These are phyloP conservation scores for Microdochium bolleyi DNA, from an alignment of 2,329 filamentous ascomycete genomes.

Conservation along the genomic window DNA sequence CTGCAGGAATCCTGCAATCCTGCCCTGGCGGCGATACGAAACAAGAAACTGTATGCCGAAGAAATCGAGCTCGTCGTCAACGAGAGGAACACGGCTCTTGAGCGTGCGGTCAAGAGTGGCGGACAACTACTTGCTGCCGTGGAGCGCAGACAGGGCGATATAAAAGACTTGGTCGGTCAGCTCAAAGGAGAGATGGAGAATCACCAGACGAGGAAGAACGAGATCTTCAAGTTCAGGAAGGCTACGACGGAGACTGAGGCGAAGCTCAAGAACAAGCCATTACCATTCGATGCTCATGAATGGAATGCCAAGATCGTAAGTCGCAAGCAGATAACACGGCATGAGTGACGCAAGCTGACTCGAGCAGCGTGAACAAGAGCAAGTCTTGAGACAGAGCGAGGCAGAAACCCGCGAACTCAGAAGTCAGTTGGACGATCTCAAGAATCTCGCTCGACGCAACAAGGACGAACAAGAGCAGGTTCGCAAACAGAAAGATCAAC, in stretches of 20 bases:
- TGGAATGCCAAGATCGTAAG: conserved; percentile 69
- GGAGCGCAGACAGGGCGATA: conserved; percentile 28
- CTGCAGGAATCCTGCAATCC: conserved; percentile 58
- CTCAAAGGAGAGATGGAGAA: conserved; percentile 43
- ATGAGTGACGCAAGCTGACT: conserved; percentile 13
- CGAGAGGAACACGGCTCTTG: conserved; percentile 45
- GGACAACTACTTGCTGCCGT: conserved; percentile 28
- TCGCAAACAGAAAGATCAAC: conserved; percentile 41
- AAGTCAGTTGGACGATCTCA: conserved; percentile 26
- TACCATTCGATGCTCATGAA: conserved; percentile 58
- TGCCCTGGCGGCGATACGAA: conserved; percentile 57
- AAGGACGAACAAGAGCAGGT: conserved; percentile 27
- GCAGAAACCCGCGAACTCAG: conserved; percentile 27
- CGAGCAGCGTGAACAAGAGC: conserved; percentile 51
- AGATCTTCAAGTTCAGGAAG: conserved; percentile 31
- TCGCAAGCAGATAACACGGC: conserved; percentile 6
- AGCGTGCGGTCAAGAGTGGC: conserved; percentile 42
- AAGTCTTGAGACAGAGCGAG: conserved; percentile 43
- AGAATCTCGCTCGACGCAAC: conserved; percentile 30
- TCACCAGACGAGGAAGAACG: conserved; percentile 35
- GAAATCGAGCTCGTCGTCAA: conserved; percentile 47
- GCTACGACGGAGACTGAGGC: conserved; percentile 57
- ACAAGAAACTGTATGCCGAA: conserved; percentile 59
- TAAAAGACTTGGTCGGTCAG: conserved; percentile 34
- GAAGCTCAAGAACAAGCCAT: conserved; percentile 51